phyloP scores from a whole-genome alignment of 2,329 filamentous ascomycete species.

The Trichoderma asperellum region DNA sequence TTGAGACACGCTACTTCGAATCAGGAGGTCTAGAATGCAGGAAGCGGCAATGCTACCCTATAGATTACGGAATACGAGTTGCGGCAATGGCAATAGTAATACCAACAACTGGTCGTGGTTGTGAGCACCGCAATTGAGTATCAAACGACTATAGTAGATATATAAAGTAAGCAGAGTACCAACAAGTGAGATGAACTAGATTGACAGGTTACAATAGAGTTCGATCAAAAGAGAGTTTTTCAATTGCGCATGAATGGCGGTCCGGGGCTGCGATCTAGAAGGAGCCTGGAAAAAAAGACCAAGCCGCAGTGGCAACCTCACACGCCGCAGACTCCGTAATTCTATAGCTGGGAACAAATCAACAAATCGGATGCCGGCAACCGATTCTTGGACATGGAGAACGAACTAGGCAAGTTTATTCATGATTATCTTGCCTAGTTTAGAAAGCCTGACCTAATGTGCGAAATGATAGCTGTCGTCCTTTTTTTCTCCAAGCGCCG shows the following conservation, averaged over 20 bases:
- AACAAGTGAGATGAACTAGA: neutral
- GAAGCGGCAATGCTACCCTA: slow-evolving; percentile 15
- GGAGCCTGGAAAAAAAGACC: neutral
- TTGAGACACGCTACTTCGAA: slow-evolving; percentile 10
- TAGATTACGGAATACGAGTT: slow-evolving; percentile 1
- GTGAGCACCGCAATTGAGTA: neutral
- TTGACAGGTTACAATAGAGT: neutral
- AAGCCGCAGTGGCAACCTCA: neutral
- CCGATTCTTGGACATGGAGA: neutral
- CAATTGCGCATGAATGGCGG: neutral
- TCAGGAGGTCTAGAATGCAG: slow-evolving; percentile 15
- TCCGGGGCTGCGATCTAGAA: neutral
- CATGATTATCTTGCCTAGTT: slow-evolving; percentile 14
- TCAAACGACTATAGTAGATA: neutral
- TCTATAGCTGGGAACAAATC: neutral
- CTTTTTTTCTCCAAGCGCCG: neutral
- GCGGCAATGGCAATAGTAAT: neutral
- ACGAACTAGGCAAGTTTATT: slow-evolving; percentile 12
- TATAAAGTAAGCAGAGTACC: neutral
- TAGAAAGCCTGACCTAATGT: neutral
- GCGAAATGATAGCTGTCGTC: neutral
- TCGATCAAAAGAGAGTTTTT: neutral
- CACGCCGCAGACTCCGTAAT: neutral
- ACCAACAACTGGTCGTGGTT: neutral
- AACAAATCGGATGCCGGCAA: slow-evolving; percentile 10